Percentiles rank a stretch among this genome's conserved stretches.
phyloP scores from a whole-genome alignment of 2,329 filamentous ascomycete genomes.

The Capronia epimyces region DNA sequence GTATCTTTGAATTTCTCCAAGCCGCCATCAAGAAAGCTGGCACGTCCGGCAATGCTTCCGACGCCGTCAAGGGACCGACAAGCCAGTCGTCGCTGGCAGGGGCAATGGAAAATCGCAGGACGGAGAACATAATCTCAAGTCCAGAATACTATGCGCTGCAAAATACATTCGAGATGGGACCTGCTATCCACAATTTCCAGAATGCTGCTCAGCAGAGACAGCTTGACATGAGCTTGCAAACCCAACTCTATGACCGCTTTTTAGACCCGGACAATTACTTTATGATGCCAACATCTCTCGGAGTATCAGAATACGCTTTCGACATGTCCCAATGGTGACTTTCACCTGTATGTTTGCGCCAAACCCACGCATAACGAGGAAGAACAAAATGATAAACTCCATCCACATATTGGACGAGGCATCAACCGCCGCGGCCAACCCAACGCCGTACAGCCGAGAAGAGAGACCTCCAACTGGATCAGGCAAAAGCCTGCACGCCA shows the following conservation, averaged over 20 bases:
- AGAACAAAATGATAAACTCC: not conserved
- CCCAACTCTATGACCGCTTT: constrained; percentile 9
- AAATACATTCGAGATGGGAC: constrained; percentile 10
- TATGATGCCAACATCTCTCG: constrained; percentile 7
- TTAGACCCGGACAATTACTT: constrained; percentile 10
- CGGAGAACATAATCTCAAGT: not conserved
- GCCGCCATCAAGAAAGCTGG: not conserved
- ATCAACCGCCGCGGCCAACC: not conserved
- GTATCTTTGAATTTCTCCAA: constrained; percentile 21
- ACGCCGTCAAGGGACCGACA: not conserved
- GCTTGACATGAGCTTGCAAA: constrained; percentile 7
- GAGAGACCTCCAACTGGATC: not conserved
- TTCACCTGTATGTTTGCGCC: not conserved
- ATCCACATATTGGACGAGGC: not conserved
- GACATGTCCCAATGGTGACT: constrained; percentile 6
- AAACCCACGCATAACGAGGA: not conserved
- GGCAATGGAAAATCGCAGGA: not conserved
- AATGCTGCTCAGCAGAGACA: constrained; percentile 9
- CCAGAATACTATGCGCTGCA: constrained; percentile 8
- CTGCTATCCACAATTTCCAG: constrained; percentile 9
- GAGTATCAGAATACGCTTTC: constrained; percentile 1
- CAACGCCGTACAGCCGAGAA: not conserved
- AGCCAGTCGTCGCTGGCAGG: not conserved
- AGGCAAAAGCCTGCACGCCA: constrained; percentile 67
- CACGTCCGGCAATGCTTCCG: not conserved